Percentiles rank a stretch among this genome's conserved stretches.
Evolutionary conservation across 129 eudicot genomes (phyloP).

Genomic region (Flaveria trinervia): DNA sequence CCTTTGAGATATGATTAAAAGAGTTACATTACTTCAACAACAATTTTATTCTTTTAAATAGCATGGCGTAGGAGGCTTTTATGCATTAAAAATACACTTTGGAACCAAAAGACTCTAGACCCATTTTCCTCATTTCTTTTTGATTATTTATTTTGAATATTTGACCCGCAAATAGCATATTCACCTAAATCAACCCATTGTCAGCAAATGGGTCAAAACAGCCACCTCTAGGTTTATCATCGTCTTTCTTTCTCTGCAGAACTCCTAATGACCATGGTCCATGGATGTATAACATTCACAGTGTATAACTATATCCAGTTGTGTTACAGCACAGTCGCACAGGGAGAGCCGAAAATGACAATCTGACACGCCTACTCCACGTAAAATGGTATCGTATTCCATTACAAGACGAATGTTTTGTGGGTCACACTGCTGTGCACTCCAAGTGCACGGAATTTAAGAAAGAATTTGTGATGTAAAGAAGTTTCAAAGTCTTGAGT

Average conservation of each 20-base stretch:
- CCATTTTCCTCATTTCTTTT: not conserved
- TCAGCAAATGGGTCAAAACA: not conserved
- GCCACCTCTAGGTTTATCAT: not conserved
- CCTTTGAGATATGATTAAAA: not conserved
- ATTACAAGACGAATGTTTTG: not conserved
- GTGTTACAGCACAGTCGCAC: conserved; percentile 8
- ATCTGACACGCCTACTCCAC: not conserved
- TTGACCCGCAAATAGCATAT: not conserved
- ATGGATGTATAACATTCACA: not conserved
- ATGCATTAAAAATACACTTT: not conserved
- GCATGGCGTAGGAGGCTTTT: not conserved
- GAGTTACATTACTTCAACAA: not conserved
- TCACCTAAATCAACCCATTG: not conserved
- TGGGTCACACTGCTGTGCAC: conserved; percentile 33
- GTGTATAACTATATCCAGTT: not conserved
- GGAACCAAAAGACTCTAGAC: not conserved
- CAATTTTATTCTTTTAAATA: not conserved
- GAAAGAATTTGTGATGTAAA: conserved; percentile 42
- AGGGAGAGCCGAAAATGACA: not conserved
- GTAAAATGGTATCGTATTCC: conserved; percentile 1
- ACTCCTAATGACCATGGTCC: not conserved
- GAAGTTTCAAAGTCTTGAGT: conserved; percentile 19
- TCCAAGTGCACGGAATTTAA: conserved; percentile 56
- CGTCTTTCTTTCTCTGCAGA: not conserved
- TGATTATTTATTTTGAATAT: not conserved